Base-by-base conservation (phyloP, 2,329 filamentous ascomycete genomes). In the Nemania bipapillata region DNA sequence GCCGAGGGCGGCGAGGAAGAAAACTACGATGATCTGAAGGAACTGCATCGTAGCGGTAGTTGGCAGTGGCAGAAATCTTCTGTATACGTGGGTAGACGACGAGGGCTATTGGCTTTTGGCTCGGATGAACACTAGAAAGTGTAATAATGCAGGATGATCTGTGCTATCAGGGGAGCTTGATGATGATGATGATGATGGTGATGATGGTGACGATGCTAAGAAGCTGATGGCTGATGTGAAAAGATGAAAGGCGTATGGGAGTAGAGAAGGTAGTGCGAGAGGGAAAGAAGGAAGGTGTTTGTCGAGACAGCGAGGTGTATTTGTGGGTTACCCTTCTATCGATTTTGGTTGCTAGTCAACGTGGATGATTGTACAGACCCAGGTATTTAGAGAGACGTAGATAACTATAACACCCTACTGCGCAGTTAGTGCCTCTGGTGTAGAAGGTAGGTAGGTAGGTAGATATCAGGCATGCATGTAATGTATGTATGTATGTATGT, bases 1-100 rank as follows among this genome's bases (percentile, higher is more conserved):
- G 70, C 73, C 74, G 28, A 74, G 45, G 35, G 69, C 63, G 64
- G 73, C 68, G 56, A 77, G 69, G 65, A 73, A 65, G 55, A 75
- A 55, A 64, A 74, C 55, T 37, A 71, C 52, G 59, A 75, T n/a
- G 60, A 55, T 45, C 68, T 77, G 76, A 70, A 70, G 47, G 70
- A 75, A 74, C 71, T 75, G 75, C 76, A 78, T 78, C 66, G 64
- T 76, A 74, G 72, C 53, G 66, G 53, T 40, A 40, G 58, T 49
- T 1, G 52, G 32, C 37, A 4, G 63, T 53, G 42, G 53, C 63
- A 53, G 54, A n/a, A n/a, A n/a, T n/a, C n/a, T 28, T 35, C 60
- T 20, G 32, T 68, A 61, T 72, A 56, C 63, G 62, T 70, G 20
- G 20, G 45, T 3, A 17, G 49, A n/a, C 52, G 49, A 60, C 52